Percentiles rank a stretch among this genome's conserved stretches.
These are phyloP conservation scores for Nakaseomyces nivariensis DNA, from an alignment of 1,139 yeast species.

Conservation along the genomic window DNA sequence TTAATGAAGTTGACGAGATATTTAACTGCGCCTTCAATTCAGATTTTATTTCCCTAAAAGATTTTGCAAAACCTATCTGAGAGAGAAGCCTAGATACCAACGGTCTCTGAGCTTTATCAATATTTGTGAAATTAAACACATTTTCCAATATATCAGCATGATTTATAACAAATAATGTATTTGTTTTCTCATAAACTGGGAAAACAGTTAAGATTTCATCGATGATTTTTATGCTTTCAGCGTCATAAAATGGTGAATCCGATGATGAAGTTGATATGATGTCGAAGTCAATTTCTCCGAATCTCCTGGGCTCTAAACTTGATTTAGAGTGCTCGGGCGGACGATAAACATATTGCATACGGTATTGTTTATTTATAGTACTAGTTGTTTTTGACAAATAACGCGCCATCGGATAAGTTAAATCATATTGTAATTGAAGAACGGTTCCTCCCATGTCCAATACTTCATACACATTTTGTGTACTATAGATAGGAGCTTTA, in stretches of 20 bases:
- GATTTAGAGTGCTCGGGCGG: conserved; percentile 44
- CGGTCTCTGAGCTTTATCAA: conserved; percentile 59
- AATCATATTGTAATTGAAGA: conserved; percentile 77
- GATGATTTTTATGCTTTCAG: conserved; percentile 74
- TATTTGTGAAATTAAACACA: conserved; percentile 66
- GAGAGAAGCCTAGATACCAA: conserved; percentile 64
- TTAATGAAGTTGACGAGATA: conserved; percentile 70
- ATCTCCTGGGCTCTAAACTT: conserved; percentile 65
- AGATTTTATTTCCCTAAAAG: conserved; percentile 53
- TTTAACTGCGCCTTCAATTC: conserved; percentile 61
- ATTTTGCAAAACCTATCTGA: conserved; percentile 63
- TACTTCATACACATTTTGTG: conserved; percentile 61
- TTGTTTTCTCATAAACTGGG: conserved; percentile 53
- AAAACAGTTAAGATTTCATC: conserved; percentile 59
- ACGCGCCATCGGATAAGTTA: conserved; percentile 83
- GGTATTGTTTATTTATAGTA: conserved; percentile 45
- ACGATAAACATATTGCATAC: conserved; percentile 76
- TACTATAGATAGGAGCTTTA: conserved; percentile 59
- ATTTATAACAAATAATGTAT: conserved; percentile 54
- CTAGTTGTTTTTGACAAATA: conserved; percentile 54
- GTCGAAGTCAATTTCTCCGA: conserved; percentile 80
- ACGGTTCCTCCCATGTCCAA: conserved; percentile 82
- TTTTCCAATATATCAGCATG: conserved; percentile 73
- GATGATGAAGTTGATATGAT: conserved; percentile 47
- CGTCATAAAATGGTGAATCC: conserved; percentile 54